These are phyloP conservation scores for Camptophora hylomeconis DNA, from an alignment of 2,329 filamentous ascomycete species.

Conservation along the genomic window DNA sequence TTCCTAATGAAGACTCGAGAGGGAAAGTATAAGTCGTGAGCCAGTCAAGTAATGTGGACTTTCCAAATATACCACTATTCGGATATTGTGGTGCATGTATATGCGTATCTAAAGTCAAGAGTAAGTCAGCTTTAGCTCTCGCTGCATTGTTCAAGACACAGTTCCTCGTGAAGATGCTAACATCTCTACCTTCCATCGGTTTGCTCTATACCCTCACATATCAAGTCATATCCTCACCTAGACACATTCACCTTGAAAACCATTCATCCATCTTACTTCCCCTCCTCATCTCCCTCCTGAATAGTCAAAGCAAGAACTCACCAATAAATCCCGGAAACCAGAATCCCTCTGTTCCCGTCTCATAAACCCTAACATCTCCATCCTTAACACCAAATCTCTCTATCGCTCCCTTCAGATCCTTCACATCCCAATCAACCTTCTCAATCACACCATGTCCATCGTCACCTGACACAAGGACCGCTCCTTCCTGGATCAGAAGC, in stretches of 20 bases:
- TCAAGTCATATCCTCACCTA: neutral
- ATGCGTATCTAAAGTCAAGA: slow-evolving; percentile 62
- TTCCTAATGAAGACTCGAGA: slow-evolving; percentile 62
- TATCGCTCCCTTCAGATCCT: slow-evolving; percentile 8
- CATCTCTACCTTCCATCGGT: slow-evolving; percentile 1
- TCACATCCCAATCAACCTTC: slow-evolving; percentile 14
- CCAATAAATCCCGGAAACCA: slow-evolving; percentile 33
- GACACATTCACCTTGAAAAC: too few relatives aligned
- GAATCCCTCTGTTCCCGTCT: slow-evolving; percentile 9
- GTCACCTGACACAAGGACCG: slow-evolving; percentile 13
- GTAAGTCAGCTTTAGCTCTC: too few relatives aligned
- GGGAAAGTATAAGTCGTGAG: slow-evolving; percentile 91
- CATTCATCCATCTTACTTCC: too few relatives aligned
- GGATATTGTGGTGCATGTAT: slow-evolving; percentile 92
- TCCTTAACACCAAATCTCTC: slow-evolving; percentile 12
- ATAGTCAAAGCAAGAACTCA: too few relatives aligned
- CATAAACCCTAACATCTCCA: slow-evolving; percentile 4
- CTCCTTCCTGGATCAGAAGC: slow-evolving; percentile 13
- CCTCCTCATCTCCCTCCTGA: too few relatives aligned
- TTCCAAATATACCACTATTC: slow-evolving; percentile 87
- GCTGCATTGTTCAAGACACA: neutral
- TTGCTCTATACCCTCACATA: neutral
- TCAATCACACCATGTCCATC: slow-evolving; percentile 14
- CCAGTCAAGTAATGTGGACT: slow-evolving; percentile 86
- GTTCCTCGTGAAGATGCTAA: too few relatives aligned